These are phyloP conservation scores for Cocos nucifera DNA, from an alignment of 176 grass and related monocot species.

Conservation along the genomic window DNA sequence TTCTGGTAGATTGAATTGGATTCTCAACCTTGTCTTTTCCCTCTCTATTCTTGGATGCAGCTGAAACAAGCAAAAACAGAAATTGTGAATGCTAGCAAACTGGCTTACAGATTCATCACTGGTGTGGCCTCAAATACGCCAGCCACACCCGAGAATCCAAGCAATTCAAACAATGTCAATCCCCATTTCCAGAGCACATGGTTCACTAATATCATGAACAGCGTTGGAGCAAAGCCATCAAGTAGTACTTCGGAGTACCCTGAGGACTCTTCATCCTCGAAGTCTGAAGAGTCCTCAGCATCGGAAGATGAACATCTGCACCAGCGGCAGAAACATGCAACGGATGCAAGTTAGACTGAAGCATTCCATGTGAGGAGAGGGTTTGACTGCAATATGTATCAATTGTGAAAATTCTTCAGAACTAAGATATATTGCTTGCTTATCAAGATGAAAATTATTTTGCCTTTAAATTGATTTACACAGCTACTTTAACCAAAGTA, in stretches of 20 bases:
- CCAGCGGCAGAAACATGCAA: not conserved
- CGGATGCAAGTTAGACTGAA: conserved; percentile 1
- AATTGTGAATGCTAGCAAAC: conserved; percentile 43
- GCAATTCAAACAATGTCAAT: conserved; percentile 15
- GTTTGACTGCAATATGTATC: too few relatives aligned
- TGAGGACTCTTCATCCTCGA: conserved; percentile 3
- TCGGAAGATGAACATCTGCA: conserved; percentile 9
- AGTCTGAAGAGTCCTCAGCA: conserved; percentile 1
- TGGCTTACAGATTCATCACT: conserved; percentile 31
- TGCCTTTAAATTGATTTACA: too few relatives aligned
- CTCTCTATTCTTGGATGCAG: conserved; percentile 8
- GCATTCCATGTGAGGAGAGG: conserved; percentile 7
- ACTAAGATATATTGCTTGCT: too few relatives aligned
- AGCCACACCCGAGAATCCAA: conserved; percentile 16
- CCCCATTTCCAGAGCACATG: conserved; percentile 25
- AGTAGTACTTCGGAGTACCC: conserved; percentile 6
- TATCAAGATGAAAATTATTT: too few relatives aligned
- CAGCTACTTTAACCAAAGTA: too few relatives aligned
- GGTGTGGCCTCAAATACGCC: conserved; percentile 23
- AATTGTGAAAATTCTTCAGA: too few relatives aligned
- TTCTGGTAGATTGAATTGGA: too few relatives aligned
- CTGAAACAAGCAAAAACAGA: conserved; percentile 50
- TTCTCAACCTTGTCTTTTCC: too few relatives aligned
- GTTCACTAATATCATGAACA: conserved; percentile 25
- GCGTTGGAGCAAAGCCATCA: conserved; percentile 35